A percentile compares a stretch with the other conserved stretches of the same genome.
Conservation (phyloP, 2,329 filamentous ascomycete genomes). For the Thelonectria discophora region DNA sequence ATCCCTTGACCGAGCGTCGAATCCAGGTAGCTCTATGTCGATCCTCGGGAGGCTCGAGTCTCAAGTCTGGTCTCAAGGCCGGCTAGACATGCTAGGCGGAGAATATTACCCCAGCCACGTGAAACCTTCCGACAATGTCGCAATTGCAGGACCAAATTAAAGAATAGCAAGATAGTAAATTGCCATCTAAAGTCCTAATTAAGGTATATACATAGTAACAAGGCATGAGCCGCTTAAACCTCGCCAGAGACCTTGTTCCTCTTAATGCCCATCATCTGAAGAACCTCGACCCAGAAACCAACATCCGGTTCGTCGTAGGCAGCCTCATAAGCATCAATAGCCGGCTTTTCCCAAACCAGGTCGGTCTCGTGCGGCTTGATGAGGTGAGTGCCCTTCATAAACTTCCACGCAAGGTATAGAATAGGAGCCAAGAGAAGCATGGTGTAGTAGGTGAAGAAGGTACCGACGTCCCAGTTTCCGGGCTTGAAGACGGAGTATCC, state of each 20-base stretch:
- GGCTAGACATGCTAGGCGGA: too few relatives aligned
- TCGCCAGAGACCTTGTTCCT: neutral
- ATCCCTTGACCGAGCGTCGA: too few relatives aligned
- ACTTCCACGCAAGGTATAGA: conserved; percentile 28
- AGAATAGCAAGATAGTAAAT: neutral
- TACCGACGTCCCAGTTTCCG: conserved; percentile 54
- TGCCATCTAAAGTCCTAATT: neutral
- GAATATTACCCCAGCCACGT: too few relatives aligned
- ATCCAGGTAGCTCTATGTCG: too few relatives aligned
- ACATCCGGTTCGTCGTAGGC: conserved; percentile 16
- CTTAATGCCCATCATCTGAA: conserved; percentile 22
- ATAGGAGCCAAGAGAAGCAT: conserved; percentile 47
- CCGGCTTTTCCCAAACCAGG: conserved; percentile 28
- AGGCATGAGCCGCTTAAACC: neutral
- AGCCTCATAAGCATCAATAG: conserved; percentile 28
- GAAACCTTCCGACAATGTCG: too few relatives aligned
- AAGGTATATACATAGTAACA: neutral
- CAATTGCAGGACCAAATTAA: neutral
- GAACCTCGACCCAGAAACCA: conserved; percentile 25
- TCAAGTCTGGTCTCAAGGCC: too few relatives aligned
- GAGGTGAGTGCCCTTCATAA: conserved; percentile 24
- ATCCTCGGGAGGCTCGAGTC: too few relatives aligned
- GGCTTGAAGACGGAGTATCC: conserved; percentile 61
- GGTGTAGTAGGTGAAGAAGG: conserved; percentile 61
- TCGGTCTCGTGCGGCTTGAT: conserved; percentile 25